These are phyloP conservation scores for Gremmenia infestans DNA, from an alignment of 2,329 filamentous ascomycete genomes.

Conservation along the genomic window DNA sequence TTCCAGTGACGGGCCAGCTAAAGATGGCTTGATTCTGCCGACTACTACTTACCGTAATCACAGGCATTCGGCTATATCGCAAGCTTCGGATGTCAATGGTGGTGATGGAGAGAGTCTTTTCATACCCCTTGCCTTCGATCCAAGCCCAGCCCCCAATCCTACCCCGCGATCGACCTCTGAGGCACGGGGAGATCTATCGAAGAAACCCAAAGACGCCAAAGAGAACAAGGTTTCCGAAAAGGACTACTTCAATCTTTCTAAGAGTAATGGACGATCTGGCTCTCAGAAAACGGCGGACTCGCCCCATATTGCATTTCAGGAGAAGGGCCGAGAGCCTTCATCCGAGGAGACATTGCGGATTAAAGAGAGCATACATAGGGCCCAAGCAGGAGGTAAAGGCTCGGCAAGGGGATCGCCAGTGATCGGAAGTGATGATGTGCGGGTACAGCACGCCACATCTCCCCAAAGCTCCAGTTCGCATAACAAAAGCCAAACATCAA, in stretches of 20 bases:
- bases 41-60: conserved; percentile 74
- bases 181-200: conserved; percentile 39
- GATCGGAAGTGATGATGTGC: conserved; percentile 25
- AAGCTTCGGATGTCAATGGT: conserved; percentile 38
- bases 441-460: conserved; percentile 27
- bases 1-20: conserved; percentile 37
- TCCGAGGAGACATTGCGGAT: conserved; percentile 51
- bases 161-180: conserved; percentile 52
- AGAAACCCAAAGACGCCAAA: conserved; percentile 31
- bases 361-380: conserved; percentile 42
- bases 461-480: conserved; percentile 25
- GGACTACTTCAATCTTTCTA: conserved; percentile 54
- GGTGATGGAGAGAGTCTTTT: conserved; percentile 54
- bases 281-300: conserved; percentile 43
- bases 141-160: conserved; percentile 50
- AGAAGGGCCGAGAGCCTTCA: conserved; percentile 65
- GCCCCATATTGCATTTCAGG: conserved; percentile 89
- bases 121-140: conserved; percentile 71
- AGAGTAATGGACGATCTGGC: conserved; percentile 32
- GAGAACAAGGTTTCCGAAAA: conserved; percentile 35
- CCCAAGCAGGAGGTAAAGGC: conserved; percentile 23
- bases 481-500: conserved; percentile 32
- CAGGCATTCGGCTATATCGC: conserved; percentile 66
- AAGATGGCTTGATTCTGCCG: conserved; percentile 64
- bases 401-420: conserved; percentile 23